Base-by-base conservation (phyloP, 2,329 filamentous ascomycete species). In the Cadophora luteo-olivacea region DNA sequence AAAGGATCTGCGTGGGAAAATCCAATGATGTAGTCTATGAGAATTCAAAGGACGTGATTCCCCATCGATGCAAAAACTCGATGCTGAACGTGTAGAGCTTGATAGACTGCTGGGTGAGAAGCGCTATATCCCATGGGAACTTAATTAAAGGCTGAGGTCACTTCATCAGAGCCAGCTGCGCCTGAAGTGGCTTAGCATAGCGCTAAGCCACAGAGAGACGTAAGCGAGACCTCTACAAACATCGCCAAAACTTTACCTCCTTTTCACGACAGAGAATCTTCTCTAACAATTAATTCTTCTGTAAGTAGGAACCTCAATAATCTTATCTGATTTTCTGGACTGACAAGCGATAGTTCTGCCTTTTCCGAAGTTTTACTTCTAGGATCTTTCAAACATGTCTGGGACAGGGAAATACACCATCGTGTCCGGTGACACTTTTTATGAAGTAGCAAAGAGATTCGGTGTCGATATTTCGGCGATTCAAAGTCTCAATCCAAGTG, bases 381-480 rank as follows among this genome's bases (percentile, higher is more conserved):
- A 45, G 6, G 41, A 45, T 16, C 4, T 14, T 14, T 14, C 11
- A 32, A 22, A 33, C 8, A 49, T 49, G 45, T 22, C 45, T 22
- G n/a, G 45, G 22, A 49, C 22, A 19, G 45, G 19, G 16, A 65
- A 65, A 14, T 65, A 65, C 51, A 58, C 63, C 14, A 49, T 65
- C 22, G 63, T 25, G 8, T 57, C 63, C 11, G 63, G 63, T 33
- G 52, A 65, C 32, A 65, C 52, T n/a, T 58, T 65, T 11, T 58
- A 33, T 25, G 38, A 38, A 12, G 58, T 65, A 22, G 51, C 63
- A 32, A 55, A 65, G 25, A 48, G 36, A 49, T 33, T 58, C 41
- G 29, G 29, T 7, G 25, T 65, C 6, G 52, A 24, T 14, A 25
- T 65, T 4, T 45, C 63, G 8, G 38, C 12, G 19, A 65, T 65